A percentile compares a stretch with the other conserved stretches of the same genome.
These are phyloP conservation scores for Cinnamomum chago DNA, from an alignment of 164 flowering plant species.

Conservation along the genomic window DNA sequence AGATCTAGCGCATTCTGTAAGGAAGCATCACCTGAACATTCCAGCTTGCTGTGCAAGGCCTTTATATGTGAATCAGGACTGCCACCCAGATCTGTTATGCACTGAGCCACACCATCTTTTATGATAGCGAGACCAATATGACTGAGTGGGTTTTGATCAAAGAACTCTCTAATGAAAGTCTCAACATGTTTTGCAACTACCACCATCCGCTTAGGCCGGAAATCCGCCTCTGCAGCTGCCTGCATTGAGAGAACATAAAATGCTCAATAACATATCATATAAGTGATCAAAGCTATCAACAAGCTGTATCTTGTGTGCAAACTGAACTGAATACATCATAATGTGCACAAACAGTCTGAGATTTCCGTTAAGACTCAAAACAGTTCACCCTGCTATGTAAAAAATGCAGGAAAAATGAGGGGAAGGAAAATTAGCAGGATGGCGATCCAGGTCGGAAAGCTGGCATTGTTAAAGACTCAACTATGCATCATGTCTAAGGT, in stretches of 20 bases:
- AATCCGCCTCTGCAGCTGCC: slow-evolving; percentile 88
- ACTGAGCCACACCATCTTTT: slow-evolving; percentile 84
- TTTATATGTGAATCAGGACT: slow-evolving; percentile 93
- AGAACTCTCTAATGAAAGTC: slow-evolving; percentile 87
- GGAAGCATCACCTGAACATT: slow-evolving; percentile 86
- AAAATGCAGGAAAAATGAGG: too few species aligned
- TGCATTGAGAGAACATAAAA: slow-evolving; percentile 18
- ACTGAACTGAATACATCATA: not conserved
- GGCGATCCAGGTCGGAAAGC: too few species aligned
- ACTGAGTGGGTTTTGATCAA: slow-evolving; percentile 96
- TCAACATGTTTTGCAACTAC: slow-evolving; percentile 80
- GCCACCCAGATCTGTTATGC: slow-evolving; percentile 90
- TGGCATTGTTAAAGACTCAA: too few species aligned
- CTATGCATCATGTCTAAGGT: too few species aligned
- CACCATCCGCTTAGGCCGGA: slow-evolving; percentile 76
- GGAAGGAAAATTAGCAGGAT: too few species aligned
- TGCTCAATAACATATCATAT: too few species aligned
- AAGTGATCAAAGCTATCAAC: too few species aligned
- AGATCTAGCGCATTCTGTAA: slow-evolving; percentile 89
- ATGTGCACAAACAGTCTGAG: not conserved
- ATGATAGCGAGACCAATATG: slow-evolving; percentile 70
- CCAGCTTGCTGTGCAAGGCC: slow-evolving; percentile 73
- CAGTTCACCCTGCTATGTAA: too few species aligned
- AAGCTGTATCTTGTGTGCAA: not conserved
- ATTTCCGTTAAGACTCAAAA: too few species aligned